Base-by-base conservation (phyloP, 163 green algal species). In the Smithsoniella earleae region DNA sequence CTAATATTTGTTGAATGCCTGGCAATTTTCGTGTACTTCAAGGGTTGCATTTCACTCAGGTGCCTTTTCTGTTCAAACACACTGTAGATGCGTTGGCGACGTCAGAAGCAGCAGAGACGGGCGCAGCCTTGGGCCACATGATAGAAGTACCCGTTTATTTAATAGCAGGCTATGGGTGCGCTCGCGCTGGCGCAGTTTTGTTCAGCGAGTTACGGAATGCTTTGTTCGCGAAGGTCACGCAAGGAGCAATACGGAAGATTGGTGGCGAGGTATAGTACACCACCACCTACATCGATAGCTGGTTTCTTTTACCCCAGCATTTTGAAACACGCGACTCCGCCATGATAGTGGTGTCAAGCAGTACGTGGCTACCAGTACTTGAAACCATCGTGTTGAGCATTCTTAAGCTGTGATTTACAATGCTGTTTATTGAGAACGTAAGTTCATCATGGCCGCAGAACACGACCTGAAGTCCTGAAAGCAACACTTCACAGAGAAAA, bases 1-100 rank as follows among this genome's bases (percentile, higher is more conserved):
- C n/a, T n/a, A n/a, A n/a, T n/a, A n/a, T n/a, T n/a, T n/a, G n/a
- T n/a, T n/a, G n/a, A n/a, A n/a, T n/a, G n/a, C n/a, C n/a, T n/a
- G n/a, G n/a, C n/a, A n/a, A n/a, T n/a, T n/a, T n/a, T n/a, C n/a
- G n/a, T n/a, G n/a, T n/a, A n/a, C n/a, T n/a, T n/a, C n/a, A n/a
- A n/a, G n/a, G n/a, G n/a, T n/a, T n/a, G n/a, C n/a, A n/a, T n/a
- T n/a, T n/a, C n/a, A n/a, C 36, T 3, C 82, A 93, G 81, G 89
- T 96, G 34, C 92, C 92, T 2, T 93, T 98, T 49, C 77, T 95
- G 36, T 93, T 97, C 80, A 97, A 97, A 81, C 85, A 91, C 66
- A 88, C 86, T 3, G 75, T 97, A 0, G 91, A 97, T 78, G 76
- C 78, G 0, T 77, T 97, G 30, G 86, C 82, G 30, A 66, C 45